Evolutionary conservation across 805 yeast genomes (phyloP).

Genomic region (Nematodospora valgi): DNA sequence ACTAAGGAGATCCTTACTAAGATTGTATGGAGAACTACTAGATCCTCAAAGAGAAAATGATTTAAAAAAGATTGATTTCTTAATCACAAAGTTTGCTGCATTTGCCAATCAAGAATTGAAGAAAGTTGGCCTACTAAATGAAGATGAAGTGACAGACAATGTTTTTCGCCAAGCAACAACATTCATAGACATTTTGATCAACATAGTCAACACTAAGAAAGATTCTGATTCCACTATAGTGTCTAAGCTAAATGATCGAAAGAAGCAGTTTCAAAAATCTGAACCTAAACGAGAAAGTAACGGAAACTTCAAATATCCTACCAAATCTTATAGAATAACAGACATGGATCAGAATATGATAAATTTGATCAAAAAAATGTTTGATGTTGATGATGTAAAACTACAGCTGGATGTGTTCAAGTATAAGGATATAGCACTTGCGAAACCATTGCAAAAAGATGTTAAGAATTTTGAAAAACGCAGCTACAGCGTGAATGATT

Average conservation of each 20-base stretch:
- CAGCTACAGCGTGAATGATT: conserved; percentile 6
- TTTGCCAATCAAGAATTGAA: conserved; percentile 50
- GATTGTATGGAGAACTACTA: conserved; percentile 60
- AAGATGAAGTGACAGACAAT: conserved; percentile 25
- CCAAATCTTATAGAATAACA: conserved; percentile 50
- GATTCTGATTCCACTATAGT: conserved; percentile 38
- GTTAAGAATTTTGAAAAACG: conserved; percentile 12
- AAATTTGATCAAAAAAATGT: conserved; percentile 44
- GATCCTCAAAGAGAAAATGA: conserved; percentile 42
- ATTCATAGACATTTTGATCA: conserved; percentile 36
- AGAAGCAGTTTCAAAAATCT: conserved; percentile 30
- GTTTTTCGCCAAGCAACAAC: conserved; percentile 36
- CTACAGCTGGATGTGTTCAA: conserved; percentile 54
- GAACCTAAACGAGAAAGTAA: conserved; percentile 7
- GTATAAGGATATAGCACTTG: conserved; percentile 38
- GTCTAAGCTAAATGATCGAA: conserved; percentile 30
- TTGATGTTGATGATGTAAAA: conserved; percentile 43
- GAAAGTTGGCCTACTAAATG: conserved; percentile 34
- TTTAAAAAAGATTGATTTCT: conserved; percentile 35
- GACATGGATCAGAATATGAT: conserved; percentile 52
- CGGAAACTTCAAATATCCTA: conserved; percentile 20
- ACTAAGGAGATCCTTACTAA: conserved; percentile 55
- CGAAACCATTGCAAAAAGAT: conserved; percentile 37
- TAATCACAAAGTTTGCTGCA: conserved; percentile 51
- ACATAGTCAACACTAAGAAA: conserved; percentile 24